A percentile compares a stretch with the other conserved stretches of the same genome.
Conservation (phyloP, 163 green algal species). For the Scenedesmus sp. region DNA sequence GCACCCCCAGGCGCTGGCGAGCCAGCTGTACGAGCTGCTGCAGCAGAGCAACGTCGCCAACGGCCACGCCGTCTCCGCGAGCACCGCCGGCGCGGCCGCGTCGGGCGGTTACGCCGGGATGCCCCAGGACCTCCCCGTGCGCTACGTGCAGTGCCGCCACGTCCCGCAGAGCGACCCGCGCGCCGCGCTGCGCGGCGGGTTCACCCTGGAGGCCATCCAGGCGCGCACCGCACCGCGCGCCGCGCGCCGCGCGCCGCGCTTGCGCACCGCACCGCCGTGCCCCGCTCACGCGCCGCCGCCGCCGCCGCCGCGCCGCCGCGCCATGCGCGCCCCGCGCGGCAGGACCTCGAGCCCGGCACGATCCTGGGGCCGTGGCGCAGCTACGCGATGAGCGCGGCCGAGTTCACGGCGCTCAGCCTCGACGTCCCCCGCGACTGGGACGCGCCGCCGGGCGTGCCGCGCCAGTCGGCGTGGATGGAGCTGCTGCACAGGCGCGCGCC, state of each 20-base stretch:
- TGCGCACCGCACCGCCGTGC: too few relatives aligned
- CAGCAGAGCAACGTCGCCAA: not conserved
- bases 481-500: slow-evolving; percentile 42
- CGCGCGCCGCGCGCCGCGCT: too few relatives aligned
- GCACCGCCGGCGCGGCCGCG: too few relatives aligned
- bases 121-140: slow-evolving; percentile 33
- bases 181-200: not conserved
- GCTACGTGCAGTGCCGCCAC: slow-evolving; percentile 23
- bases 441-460: not conserved
- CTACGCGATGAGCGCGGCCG: slow-evolving; percentile 17
- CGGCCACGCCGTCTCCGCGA: too few relatives aligned
- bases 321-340: too few relatives aligned
- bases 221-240: too few relatives aligned
- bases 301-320: too few relatives aligned
- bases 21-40: slow-evolving; percentile 28
- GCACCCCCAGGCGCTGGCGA: slow-evolving; percentile 1
- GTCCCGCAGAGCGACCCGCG: slow-evolving; percentile 13
- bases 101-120: slow-evolving; percentile 27
- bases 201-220: slow-evolving; percentile 20
- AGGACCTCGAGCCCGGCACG: slow-evolving; percentile 24
- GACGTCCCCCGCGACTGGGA: slow-evolving; percentile 20
- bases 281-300: too few relatives aligned
- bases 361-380: slow-evolving; percentile 32
- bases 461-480: slow-evolving; percentile 26
- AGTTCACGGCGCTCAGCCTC: slow-evolving; percentile 12